Percentiles rank a stretch among this genome's conserved stretches.
Conservation (phyloP, 257 asterid genomes). For the Lycium barbarum region DNA sequence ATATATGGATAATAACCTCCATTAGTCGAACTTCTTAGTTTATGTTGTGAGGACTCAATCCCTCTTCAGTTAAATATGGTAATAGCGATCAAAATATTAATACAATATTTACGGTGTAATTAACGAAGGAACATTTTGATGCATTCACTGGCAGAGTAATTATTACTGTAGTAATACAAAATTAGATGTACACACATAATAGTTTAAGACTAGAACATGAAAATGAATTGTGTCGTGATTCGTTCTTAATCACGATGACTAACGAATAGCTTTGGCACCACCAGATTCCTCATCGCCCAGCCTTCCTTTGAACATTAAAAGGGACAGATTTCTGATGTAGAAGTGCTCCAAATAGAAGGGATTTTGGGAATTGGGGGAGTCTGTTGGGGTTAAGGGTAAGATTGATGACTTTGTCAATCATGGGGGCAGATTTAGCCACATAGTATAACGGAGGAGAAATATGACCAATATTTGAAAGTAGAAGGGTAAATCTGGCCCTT, state of each 20-base stretch:
- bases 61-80: background rate
- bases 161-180: slow-evolving; percentile 7
- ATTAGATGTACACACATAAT: background rate
- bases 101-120: background rate
- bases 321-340: background rate
- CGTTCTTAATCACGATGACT: no score
- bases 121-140: background rate
- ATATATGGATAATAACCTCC: background rate
- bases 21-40: background rate
- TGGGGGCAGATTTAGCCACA: background rate
- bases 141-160: background rate
- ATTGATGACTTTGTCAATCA: background rate
- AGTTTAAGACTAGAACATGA: no score
- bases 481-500: background rate
- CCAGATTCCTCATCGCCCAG: background rate
- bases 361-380: background rate
- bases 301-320: background rate
- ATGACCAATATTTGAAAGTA: background rate
- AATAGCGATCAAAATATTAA: background rate
- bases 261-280: no score
- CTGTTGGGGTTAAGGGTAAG: background rate
- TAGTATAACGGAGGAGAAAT: background rate
- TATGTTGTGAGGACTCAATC: background rate
- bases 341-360: background rate
- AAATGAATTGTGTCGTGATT: no score